Conservation (phyloP, 2,329 filamentous ascomycete genomes). For the Penicillium hesseltinei region DNA sequence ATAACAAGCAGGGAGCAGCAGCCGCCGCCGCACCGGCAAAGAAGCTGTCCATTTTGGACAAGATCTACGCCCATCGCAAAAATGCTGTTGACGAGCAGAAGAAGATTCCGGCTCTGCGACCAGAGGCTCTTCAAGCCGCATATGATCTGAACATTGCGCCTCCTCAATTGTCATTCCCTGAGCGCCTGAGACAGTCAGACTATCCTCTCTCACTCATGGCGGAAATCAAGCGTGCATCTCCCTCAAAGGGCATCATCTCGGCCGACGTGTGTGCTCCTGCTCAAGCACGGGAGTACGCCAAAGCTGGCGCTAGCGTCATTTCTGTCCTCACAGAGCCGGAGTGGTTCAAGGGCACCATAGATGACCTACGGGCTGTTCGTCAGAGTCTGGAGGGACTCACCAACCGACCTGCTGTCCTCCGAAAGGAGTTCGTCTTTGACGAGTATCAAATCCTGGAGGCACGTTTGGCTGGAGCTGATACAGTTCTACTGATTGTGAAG, state of each 20-base stretch:
- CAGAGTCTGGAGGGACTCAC: conserved; percentile 88
- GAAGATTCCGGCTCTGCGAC: conserved; percentile 77
- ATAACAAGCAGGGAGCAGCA: conserved; percentile 61
- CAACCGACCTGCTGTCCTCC: conserved; percentile 83
- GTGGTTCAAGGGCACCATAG: conserved; percentile 98
- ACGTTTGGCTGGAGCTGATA: conserved; percentile 87
- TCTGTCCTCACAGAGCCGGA: conserved; percentile 98
- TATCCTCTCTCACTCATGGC: conserved; percentile 93
- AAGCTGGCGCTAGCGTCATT: conserved; percentile 93
- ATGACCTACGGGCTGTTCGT: conserved; percentile 83
- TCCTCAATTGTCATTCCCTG: conserved; percentile 75
- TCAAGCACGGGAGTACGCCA: conserved; percentile 86
- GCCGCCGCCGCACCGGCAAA: conserved; percentile 46
- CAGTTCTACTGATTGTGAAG: conserved; percentile 93
- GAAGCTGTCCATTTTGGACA: conserved; percentile 82
- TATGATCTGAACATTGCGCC: conserved; percentile 84
- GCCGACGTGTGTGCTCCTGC: conserved; percentile 81
- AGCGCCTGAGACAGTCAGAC: conserved; percentile 74
- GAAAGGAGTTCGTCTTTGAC: conserved; percentile 97
- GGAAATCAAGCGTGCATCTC: conserved; percentile 94
- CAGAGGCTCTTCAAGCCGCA: conserved; percentile 77
- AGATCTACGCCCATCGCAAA: conserved; percentile 81
- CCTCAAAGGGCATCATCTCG: conserved; percentile 92
- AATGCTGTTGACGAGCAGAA: conserved; percentile 77
- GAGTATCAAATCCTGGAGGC: conserved; percentile 98